phyloP scores from a whole-genome alignment of 2,329 filamentous ascomycete genomes.

The Fusarium buxicola region DNA sequence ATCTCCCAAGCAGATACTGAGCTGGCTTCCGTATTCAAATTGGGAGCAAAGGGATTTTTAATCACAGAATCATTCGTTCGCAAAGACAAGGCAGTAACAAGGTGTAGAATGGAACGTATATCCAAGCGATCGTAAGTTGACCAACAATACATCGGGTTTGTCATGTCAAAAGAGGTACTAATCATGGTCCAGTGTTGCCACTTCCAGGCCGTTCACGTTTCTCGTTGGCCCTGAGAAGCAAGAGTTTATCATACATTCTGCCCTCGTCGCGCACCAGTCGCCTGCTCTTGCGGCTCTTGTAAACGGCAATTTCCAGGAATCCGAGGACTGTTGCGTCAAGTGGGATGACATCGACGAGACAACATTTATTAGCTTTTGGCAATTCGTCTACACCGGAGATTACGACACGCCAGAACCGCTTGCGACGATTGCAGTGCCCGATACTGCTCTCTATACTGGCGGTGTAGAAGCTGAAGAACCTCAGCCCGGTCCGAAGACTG shows the following conservation, averaged over 20 bases:
- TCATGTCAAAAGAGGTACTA: background rate
- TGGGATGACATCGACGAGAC: slow-evolving; percentile 8
- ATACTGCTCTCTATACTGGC: background rate
- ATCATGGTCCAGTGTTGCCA: background rate
- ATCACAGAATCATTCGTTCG: no score
- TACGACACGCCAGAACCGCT: background rate
- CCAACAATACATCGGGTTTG: no score
- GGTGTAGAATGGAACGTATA: background rate
- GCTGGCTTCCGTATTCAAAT: background rate
- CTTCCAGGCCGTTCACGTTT: slow-evolving; percentile 8
- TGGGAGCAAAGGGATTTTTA: no score
- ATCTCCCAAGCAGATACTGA: background rate
- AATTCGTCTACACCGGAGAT: background rate
- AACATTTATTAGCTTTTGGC: slow-evolving; percentile 8
- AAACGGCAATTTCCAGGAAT: background rate
- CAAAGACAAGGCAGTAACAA: no score
- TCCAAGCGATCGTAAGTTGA: background rate
- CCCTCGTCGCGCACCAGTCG: slow-evolving; percentile 6
- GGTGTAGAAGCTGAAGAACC: background rate
- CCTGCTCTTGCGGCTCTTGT: background rate
- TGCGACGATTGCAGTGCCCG: background rate
- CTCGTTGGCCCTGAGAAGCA: background rate
- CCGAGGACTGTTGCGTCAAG: background rate
- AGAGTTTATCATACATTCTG: slow-evolving; percentile 8
- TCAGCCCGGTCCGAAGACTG: background rate